Conservation (phyloP, 1,139 yeast species). For the Chernovozyma aurita region DNA sequence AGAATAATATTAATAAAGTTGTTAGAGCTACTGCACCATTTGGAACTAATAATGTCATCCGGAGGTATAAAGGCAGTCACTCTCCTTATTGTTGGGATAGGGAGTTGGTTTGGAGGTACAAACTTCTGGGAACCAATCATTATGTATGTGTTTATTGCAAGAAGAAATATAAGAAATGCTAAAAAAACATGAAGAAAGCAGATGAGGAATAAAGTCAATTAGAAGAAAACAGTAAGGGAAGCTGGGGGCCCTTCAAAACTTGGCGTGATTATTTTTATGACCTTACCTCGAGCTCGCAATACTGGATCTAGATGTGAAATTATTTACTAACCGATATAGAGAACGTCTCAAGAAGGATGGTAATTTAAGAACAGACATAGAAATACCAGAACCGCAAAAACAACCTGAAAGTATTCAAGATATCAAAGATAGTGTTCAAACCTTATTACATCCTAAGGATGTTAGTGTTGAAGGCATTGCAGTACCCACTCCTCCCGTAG, state of each 20-base stretch:
- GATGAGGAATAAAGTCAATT: too few species aligned
- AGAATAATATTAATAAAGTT: too few species aligned
- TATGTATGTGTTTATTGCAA: constrained; percentile 43
- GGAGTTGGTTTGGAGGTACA: constrained; percentile 50
- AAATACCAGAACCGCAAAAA: constrained; percentile 40
- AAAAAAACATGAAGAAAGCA: too few species aligned
- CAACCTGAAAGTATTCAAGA: constrained; percentile 40
- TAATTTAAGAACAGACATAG: constrained; percentile 54
- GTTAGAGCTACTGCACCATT: too few species aligned
- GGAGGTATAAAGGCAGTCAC: constrained; percentile 22
- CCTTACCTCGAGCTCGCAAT: too few species aligned
- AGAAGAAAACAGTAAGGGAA: too few species aligned
- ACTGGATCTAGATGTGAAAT: too few species aligned
- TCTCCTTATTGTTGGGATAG: constrained; percentile 28
- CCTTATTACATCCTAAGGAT: constrained; percentile 20
- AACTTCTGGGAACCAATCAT: constrained; percentile 73
- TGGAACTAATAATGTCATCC: constrained; percentile 6
- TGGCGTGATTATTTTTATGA: too few species aligned
- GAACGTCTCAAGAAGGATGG: constrained; percentile 70
- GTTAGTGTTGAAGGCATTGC: too few species aligned
- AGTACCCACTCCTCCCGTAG: too few species aligned
- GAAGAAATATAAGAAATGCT: too few species aligned
- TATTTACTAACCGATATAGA: constrained; percentile 20
- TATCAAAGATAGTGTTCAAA: constrained; percentile 23
- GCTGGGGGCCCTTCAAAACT: too few species aligned